Percentiles rank a stretch among this genome's conserved stretches.
Evolutionary conservation across 192 early-diverging fungal genomes (phyloP).

Genomic region (Entomortierella parvispora): DNA sequence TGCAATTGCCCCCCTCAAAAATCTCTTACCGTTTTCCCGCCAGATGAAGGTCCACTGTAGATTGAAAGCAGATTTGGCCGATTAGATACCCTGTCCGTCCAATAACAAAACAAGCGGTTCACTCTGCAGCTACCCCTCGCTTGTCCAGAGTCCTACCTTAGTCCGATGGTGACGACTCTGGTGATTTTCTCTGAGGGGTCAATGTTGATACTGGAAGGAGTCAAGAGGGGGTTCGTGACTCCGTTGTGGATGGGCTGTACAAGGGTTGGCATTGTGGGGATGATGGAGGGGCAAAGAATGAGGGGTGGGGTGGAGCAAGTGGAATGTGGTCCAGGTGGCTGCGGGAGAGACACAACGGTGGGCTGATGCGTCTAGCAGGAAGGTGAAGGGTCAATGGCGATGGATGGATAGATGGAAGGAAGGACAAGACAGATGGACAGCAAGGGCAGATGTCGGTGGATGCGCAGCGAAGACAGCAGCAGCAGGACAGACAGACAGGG

Average conservation of each 20-base stretch:
- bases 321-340: too few relatives aligned
- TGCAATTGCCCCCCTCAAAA: too few relatives aligned
- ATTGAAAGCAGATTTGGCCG: background rate
- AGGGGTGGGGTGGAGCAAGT: background rate
- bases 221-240: background rate
- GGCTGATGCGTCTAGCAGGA: background rate
- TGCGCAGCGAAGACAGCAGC: too few relatives aligned
- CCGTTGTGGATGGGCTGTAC: background rate
- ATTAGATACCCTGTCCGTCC: background rate
- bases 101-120: background rate
- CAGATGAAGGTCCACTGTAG: conserved; percentile 73
- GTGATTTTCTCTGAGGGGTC: background rate
- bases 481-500: too few relatives aligned
- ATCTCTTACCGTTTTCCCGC: conserved; percentile 75
- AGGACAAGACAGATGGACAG: too few relatives aligned
- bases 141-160: conserved; percentile 26
- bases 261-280: background rate
- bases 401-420: background rate
- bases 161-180: conserved; percentile 46
- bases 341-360: too few relatives aligned
- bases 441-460: background rate
- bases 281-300: background rate
- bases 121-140: background rate
- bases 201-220: background rate
- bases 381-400: background rate